Base-by-base conservation (phyloP, 1,284 basidiomycete species). In the Apiotrichum sp. region DNA sequence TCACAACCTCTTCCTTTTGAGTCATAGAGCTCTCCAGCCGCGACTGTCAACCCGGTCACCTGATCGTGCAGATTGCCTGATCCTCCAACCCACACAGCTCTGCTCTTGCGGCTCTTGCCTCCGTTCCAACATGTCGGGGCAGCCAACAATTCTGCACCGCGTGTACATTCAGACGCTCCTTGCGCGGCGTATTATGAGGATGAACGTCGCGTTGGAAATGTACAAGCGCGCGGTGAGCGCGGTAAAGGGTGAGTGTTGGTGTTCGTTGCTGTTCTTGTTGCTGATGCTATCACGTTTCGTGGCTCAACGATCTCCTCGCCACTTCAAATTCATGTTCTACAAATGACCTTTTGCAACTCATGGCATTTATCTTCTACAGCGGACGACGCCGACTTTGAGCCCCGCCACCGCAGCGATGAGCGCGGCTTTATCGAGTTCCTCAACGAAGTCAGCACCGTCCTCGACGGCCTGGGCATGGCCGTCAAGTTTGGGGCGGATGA, bases 91-190 rank as follows among this genome's bases (percentile, higher is more conserved):
- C 36, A 55, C 4, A 43, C 46, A 35, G 10, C 22, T 29, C 35
- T 16, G 2, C 14, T 9, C 29, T 14, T 49, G 14, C 6, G 29
- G 7, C 38, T n/a, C 40, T 36, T 13, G 11, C 9, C 40, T 13
- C 6, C 11, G 9, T 38, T 16, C 13, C 6, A 7, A 14, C 50
- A 41, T 14, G 34, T 52, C 53, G 51, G 56, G 57, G 9, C 56
- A 59, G 33, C 53, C 70, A 8, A 73, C 67, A 14, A 62, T 72
- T 58, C 67, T 74, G 31, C 72, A 74, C 45, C 56, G 67, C 33
- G 61, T 73, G 16, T 74, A 65, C 51, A 65, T 73, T 46, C 74
- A 76, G 59, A 62, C 61, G 4, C 55, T 76, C 6, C 65, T 76
- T 6, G 65, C 71, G 0, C 58, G 74, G 4, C 62, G 74, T 36